A percentile compares a stretch with the other conserved stretches of the same genome.
These are phyloP conservation scores for Penicillium sp. DNA, from an alignment of 2,329 filamentous ascomycete species.

Conservation along the genomic window DNA sequence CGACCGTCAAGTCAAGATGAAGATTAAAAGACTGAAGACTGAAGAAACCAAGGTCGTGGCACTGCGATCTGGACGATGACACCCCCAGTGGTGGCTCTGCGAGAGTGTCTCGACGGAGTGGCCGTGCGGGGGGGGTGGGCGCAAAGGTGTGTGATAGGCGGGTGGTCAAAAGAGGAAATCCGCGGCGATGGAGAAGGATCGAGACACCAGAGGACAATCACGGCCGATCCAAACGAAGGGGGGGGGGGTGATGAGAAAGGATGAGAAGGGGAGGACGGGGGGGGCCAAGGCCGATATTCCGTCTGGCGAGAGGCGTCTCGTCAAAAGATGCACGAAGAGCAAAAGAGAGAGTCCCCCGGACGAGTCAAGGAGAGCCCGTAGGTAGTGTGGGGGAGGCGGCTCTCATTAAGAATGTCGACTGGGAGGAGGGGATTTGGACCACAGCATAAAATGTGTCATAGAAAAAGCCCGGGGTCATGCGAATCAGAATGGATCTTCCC, in stretches of 20 bases:
- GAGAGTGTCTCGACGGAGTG: too few relatives aligned
- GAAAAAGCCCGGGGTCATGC: conserved; percentile 17
- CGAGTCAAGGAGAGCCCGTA: background rate
- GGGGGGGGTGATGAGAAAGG: background rate
- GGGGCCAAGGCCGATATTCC: background rate
- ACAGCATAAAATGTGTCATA: conserved; percentile 16
- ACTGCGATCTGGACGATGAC: too few relatives aligned
- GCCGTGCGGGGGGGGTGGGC: too few relatives aligned
- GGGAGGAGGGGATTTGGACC: background rate
- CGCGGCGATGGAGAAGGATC: background rate
- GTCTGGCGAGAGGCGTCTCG: background rate
- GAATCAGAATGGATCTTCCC: conserved; percentile 4
- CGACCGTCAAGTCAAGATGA: too few relatives aligned
- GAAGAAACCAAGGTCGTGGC: too few relatives aligned
- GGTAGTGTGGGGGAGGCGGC: background rate
- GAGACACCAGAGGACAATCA: too few relatives aligned
- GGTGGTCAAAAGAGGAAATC: conserved; percentile 1
- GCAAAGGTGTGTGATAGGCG: too few relatives aligned
- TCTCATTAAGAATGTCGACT: conserved; percentile 3
- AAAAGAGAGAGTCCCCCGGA: background rate
- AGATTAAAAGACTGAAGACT: too few relatives aligned
- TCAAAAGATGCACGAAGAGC: background rate
- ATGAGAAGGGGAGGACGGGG: background rate
- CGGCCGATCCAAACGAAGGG: too few relatives aligned
- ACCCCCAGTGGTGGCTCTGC: too few relatives aligned